phyloP scores from a whole-genome alignment of 2,329 filamentous ascomycete genomes.

The Colletotrichum zoysiae region DNA sequence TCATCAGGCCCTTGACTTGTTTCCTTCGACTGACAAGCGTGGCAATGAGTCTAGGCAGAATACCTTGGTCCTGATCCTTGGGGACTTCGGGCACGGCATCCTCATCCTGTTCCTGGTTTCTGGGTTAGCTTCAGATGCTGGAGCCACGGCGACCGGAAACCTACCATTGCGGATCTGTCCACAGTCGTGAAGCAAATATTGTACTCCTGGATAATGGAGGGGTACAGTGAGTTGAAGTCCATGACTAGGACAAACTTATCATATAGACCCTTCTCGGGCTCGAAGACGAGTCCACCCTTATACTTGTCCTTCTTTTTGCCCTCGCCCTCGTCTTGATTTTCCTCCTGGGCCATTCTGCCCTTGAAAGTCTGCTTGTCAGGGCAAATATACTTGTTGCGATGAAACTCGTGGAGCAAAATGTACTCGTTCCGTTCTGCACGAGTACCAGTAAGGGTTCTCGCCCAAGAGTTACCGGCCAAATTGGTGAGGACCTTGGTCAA shows the following conservation, averaged over 20 bases:
- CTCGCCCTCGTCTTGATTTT: constrained; percentile 76
- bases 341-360: constrained; percentile 78
- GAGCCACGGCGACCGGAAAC: constrained; percentile 46
- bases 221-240: constrained; percentile 99
- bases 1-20: constrained; percentile 97
- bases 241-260: constrained; percentile 99
- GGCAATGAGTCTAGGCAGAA: constrained; percentile 90
- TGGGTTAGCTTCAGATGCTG: constrained; percentile 47
- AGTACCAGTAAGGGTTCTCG: constrained; percentile 93
- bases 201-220: constrained; percentile 98
- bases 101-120: constrained; percentile 73
- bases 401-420: constrained; percentile 97
- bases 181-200: constrained; percentile 99
- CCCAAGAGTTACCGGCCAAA: constrained; percentile 97
- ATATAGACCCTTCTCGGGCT: constrained; percentile 96
- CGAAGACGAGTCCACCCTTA: constrained; percentile 98
- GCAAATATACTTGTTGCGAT: constrained; percentile 97
- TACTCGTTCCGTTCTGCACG: constrained; percentile 98
- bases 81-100: constrained; percentile 92
- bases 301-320: constrained; percentile 99
- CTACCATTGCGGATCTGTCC: constrained; percentile 78
- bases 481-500: constrained; percentile 96
- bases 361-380: constrained; percentile 92
- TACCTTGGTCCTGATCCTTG: constrained; percentile 80
- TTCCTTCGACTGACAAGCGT: constrained; percentile 90